phyloP scores from a whole-genome alignment of 1,139 yeast genomes.

The Torulaspora globosa region DNA sequence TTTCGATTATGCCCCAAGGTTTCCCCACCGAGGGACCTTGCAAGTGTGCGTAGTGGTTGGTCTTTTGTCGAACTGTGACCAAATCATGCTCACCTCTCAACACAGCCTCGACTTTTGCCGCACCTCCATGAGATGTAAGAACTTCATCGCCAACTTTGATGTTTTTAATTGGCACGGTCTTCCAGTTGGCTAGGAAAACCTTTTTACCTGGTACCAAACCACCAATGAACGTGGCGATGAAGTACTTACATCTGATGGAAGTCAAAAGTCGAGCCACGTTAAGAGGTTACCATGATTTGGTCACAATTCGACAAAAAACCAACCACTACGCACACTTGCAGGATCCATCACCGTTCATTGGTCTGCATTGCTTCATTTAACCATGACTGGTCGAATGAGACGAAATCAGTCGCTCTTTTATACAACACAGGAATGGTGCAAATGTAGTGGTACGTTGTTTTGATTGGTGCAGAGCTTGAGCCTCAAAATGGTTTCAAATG shows the following conservation, averaged over 20 bases:
- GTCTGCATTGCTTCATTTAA: no score
- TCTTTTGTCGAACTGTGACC: slow-evolving; percentile 1
- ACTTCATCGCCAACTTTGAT: background rate
- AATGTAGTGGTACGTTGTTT: no score
- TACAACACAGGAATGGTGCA: no score
- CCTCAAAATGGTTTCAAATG: no score
- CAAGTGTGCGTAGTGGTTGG: slow-evolving; percentile 5
- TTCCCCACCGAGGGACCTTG: no score
- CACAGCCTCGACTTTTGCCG: slow-evolving; percentile 2
- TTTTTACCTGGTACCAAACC: background rate
- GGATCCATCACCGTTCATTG: no score
- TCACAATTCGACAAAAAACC: slow-evolving; percentile 1
- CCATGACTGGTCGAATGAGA: no score
- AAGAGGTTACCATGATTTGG: background rate
- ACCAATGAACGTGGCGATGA: background rate
- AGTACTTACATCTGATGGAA: slow-evolving; percentile 3
- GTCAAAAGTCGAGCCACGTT: background rate
- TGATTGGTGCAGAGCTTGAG: no score
- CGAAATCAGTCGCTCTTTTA: no score
- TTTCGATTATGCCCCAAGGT: slow-evolving; percentile 4
- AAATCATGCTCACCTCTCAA: background rate
- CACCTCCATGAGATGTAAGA: slow-evolving; percentile 1
- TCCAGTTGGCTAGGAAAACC: background rate
- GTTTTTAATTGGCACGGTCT: background rate
- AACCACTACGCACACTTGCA: slow-evolving; percentile 6